A percentile compares a stretch with the other conserved stretches of the same genome.
These are phyloP conservation scores for Phytophthora constricta DNA, from an alignment of 352 stramenopile species.

Conservation along the genomic window DNA sequence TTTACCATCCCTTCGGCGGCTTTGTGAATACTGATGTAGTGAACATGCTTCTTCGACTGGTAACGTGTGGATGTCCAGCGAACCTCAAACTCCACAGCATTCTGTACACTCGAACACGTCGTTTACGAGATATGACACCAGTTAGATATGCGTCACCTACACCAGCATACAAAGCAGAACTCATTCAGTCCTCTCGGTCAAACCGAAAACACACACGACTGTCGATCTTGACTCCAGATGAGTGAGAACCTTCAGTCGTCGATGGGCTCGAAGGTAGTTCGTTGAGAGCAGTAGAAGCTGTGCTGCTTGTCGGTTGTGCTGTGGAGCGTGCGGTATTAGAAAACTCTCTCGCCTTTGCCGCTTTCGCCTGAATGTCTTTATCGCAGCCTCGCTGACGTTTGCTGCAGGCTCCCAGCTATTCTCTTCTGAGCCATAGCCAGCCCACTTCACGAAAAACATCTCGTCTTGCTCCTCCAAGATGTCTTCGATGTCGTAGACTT, in stretches of 20 bases:
- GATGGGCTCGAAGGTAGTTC: not conserved
- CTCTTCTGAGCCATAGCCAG: constrained; percentile 8
- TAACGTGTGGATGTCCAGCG: not conserved
- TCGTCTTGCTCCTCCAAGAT: constrained; percentile 1
- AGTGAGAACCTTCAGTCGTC: not conserved
- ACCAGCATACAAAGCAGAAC: not conserved
- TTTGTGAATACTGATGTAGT: no score
- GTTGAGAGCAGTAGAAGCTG: not conserved
- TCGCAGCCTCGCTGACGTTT: not conserved
- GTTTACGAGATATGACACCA: not conserved
- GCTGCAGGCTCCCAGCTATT: not conserved
- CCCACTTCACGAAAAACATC: constrained; percentile 8
- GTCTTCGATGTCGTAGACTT: constrained; percentile 5
- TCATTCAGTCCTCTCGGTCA: not conserved
- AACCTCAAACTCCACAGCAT: not conserved
- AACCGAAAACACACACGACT: constrained; percentile 1
- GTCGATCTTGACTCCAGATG: constrained; percentile 1
- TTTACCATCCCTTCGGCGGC: no score
- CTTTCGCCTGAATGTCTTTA: not conserved
- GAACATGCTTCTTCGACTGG: not conserved
- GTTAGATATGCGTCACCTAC: not conserved
- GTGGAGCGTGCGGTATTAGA: not conserved
- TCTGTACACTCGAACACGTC: not conserved
- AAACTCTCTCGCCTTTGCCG: not conserved
- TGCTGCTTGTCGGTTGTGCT: not conserved